These are phyloP conservation scores for Prunus armeniaca DNA, from an alignment of 306 rosid species.

Conservation along the genomic window DNA sequence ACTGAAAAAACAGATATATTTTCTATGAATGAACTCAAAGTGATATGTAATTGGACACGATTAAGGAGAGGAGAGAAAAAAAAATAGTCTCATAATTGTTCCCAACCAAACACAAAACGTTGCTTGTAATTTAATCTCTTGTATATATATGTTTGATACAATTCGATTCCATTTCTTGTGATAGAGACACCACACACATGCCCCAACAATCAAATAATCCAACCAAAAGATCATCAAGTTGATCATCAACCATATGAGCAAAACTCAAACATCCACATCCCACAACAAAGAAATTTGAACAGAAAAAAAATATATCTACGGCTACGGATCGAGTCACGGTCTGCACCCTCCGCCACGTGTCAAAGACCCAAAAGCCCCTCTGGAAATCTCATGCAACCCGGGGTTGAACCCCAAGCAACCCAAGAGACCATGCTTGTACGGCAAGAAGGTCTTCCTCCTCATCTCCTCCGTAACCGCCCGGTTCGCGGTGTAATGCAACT, in stretches of 20 bases:
- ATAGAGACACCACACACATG: background rate
- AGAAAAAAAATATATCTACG: background rate
- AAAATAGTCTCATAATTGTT: background rate
- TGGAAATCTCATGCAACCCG: constrained; percentile 44
- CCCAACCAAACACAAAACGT: constrained; percentile 1
- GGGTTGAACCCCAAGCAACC: constrained; percentile 82
- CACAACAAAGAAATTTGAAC: background rate
- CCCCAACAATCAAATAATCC: constrained; percentile 9
- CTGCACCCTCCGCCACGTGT: constrained; percentile 51
- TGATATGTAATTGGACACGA: background rate
- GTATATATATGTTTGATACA: background rate
- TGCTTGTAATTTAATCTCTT: background rate
- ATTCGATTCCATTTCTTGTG: background rate
- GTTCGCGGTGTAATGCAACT: constrained; percentile 75
- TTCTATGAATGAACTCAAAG: background rate
- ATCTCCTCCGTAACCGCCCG: constrained; percentile 86
- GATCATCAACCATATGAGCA: background rate
- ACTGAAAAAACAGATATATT: background rate
- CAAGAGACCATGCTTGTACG: constrained; percentile 78
- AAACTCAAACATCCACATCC: background rate
- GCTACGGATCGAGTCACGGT: constrained; percentile 12
- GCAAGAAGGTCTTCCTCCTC: constrained; percentile 85
- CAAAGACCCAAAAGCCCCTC: constrained; percentile 48
- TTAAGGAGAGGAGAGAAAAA: background rate
- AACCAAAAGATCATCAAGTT: constrained; percentile 10